Percentiles rank a stretch among this genome's conserved stretches.
phyloP scores from a whole-genome alignment of 2,329 filamentous ascomycete species.

The Aspergillus ibericus region DNA sequence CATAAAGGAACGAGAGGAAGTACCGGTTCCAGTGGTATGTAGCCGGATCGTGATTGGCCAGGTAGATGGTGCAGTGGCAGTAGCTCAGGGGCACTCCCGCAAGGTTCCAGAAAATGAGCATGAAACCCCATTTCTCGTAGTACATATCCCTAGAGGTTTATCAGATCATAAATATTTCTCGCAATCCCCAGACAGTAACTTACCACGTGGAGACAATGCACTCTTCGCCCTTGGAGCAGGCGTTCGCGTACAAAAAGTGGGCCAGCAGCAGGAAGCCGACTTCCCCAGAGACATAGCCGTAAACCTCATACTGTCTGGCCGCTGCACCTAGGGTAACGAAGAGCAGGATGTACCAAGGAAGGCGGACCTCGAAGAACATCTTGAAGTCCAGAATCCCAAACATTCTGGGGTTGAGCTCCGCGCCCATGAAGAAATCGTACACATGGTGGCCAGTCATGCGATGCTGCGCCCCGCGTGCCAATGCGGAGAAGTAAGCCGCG shows the following conservation, averaged over 20 bases:
- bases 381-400: slow-evolving; percentile 85
- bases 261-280: slow-evolving; percentile 82
- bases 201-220: slow-evolving; percentile 83
- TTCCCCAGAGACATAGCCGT: slow-evolving; percentile 84
- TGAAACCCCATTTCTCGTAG: slow-evolving; percentile 95
- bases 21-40: slow-evolving; percentile 75
- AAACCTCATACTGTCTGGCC: slow-evolving; percentile 77
- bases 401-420: slow-evolving; percentile 82
- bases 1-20: slow-evolving; percentile 64
- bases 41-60: slow-evolving; percentile 77
- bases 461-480: slow-evolving; percentile 77
- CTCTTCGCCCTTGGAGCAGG: slow-evolving; percentile 89
- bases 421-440: slow-evolving; percentile 91
- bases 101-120: slow-evolving; percentile 97
- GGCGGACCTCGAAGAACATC: slow-evolving; percentile 92
- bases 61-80: slow-evolving; percentile 89
- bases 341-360: slow-evolving; percentile 90
- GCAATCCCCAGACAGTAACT: slow-evolving; percentile 18
- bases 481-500: slow-evolving; percentile 81
- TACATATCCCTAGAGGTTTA: slow-evolving; percentile 74
- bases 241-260: slow-evolving; percentile 88
- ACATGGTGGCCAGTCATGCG: slow-evolving; percentile 83
- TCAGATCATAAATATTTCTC: slow-evolving; percentile 11
- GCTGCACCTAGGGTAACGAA: slow-evolving; percentile 74
- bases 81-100: slow-evolving; percentile 88